These are phyloP conservation scores for Aristolochia californica DNA, from an alignment of 164 flowering plant species.

Conservation along the genomic window DNA sequence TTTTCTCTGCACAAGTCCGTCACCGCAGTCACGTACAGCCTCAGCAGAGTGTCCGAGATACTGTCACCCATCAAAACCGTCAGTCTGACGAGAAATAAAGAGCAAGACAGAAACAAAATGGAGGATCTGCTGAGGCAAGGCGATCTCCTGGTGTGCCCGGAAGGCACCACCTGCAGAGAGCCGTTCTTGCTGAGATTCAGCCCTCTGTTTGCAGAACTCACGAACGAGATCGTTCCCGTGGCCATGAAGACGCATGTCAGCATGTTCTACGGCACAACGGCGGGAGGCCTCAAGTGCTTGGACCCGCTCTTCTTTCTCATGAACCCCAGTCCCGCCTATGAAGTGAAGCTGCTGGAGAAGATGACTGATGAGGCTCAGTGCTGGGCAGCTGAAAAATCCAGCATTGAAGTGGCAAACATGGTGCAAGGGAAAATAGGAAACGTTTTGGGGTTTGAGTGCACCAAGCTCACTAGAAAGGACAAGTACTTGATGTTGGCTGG, in stretches of 20 bases:
- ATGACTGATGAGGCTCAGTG: conserved; percentile 5
- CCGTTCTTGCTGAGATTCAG: conserved; percentile 34
- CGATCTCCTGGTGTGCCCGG: conserved; percentile 34
- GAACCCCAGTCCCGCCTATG: conserved; percentile 25
- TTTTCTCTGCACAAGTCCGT: conserved; percentile 8
- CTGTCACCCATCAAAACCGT: conserved; percentile 27
- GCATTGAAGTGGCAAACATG: conserved; percentile 40
- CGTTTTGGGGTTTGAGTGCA: conserved; percentile 49
- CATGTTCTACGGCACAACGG: conserved; percentile 33
- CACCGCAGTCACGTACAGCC: conserved; percentile 23
- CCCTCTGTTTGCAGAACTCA: conserved; percentile 30
- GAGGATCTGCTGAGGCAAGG: conserved; percentile 17
- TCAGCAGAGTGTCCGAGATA: conserved; percentile 19
- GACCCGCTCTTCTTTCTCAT: conserved; percentile 31
- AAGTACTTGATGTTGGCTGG: conserved; percentile 55
- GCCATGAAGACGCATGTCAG: conserved; percentile 18
- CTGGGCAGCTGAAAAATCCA: conserved; percentile 22
- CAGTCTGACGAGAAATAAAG: conserved; percentile 22
- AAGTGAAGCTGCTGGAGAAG: conserved; percentile 17
- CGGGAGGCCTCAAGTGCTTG: conserved; percentile 27
- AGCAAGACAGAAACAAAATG: conserved; percentile 21
- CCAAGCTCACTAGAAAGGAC: conserved; percentile 52
- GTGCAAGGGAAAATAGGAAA: conserved; percentile 39
- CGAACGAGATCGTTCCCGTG: conserved; percentile 24
- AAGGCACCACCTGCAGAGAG: conserved; percentile 40